A percentile compares a stretch with the other conserved stretches of the same genome.
These are phyloP conservation scores for Umbellularia californica DNA, from an alignment of 164 flowering plant genomes.

Conservation along the genomic window DNA sequence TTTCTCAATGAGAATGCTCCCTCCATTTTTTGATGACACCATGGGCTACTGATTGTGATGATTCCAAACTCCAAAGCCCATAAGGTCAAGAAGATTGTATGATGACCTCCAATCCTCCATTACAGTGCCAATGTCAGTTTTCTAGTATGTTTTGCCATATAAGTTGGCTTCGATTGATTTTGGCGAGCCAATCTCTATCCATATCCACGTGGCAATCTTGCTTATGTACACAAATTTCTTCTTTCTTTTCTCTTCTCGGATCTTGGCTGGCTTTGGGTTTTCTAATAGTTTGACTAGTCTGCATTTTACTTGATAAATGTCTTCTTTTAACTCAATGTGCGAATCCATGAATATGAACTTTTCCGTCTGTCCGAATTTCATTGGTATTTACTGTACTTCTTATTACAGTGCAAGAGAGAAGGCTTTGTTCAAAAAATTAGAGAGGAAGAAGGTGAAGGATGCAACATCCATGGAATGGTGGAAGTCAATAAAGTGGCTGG, in stretches of 20 bases:
- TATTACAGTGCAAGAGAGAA: constrained; percentile 69
- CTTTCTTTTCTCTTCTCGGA: not conserved
- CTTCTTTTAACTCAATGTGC: not conserved
- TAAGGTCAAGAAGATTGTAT: too few relatives aligned
- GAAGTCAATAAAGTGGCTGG: constrained; percentile 83
- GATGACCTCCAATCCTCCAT: not conserved
- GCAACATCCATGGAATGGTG: constrained; percentile 62
- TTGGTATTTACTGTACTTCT: constrained; percentile 4
- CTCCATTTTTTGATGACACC: not conserved
- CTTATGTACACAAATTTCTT: not conserved
- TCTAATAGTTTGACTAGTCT: not conserved
- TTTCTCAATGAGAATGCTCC: too few relatives aligned
- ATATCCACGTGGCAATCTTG: not conserved
- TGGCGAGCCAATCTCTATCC: too few relatives aligned
- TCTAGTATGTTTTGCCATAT: not conserved
- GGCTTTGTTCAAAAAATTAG: constrained; percentile 61
- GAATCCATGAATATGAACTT: not conserved
- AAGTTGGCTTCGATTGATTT: too few relatives aligned
- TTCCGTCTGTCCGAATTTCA: not conserved
- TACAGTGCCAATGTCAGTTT: not conserved
- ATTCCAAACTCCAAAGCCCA: too few relatives aligned
- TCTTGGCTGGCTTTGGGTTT: not conserved
- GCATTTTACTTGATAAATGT: not conserved
- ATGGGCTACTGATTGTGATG: not conserved
- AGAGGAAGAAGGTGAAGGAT: constrained; percentile 82